A percentile compares a stretch with the other conserved stretches of the same genome.
phyloP scores from a whole-genome alignment of 202 grass and related monocot genomes.

The Musa balbisiana region DNA sequence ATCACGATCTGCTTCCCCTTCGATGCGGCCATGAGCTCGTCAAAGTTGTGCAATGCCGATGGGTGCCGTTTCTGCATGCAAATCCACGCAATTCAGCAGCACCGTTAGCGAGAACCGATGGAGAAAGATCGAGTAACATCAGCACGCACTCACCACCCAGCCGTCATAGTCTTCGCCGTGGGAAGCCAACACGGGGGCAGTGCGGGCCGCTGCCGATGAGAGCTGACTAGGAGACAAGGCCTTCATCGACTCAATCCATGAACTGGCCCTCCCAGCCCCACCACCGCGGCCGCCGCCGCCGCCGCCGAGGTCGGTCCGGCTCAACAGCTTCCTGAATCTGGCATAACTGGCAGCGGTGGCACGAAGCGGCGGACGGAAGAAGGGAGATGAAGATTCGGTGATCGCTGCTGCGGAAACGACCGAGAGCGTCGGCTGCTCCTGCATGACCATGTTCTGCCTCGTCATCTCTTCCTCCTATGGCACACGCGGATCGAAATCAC shows the following conservation, averaged over 20 bases:
- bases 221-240: conserved; percentile 39
- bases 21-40: conserved; percentile 39
- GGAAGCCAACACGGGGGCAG: neutral
- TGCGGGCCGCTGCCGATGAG: neutral
- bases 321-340: conserved; percentile 27
- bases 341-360: neutral
- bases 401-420: neutral
- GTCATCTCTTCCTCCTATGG: conserved; percentile 22
- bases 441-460: conserved; percentile 30
- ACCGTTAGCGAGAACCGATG: neutral
- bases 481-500: neutral
- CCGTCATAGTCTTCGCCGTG: conserved; percentile 23
- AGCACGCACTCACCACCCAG: conserved; percentile 31
- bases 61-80: conserved; percentile 44
- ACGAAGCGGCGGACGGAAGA: conserved; percentile 38
- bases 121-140: neutral
- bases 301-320: conserved; percentile 33
- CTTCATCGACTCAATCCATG: conserved; percentile 57
- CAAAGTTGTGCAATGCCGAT: conserved; percentile 57
- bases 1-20: conserved; percentile 54
- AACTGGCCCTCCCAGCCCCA: neutral
- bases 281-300: conserved; percentile 1
- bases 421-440: conserved; percentile 19
- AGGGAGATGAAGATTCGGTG: conserved; percentile 7
- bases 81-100: neutral